Evolutionary conservation across 257 asterid species (phyloP), one percentile per base, ranked within the genome.

Genomic region (Rhazya stricta): DNA sequence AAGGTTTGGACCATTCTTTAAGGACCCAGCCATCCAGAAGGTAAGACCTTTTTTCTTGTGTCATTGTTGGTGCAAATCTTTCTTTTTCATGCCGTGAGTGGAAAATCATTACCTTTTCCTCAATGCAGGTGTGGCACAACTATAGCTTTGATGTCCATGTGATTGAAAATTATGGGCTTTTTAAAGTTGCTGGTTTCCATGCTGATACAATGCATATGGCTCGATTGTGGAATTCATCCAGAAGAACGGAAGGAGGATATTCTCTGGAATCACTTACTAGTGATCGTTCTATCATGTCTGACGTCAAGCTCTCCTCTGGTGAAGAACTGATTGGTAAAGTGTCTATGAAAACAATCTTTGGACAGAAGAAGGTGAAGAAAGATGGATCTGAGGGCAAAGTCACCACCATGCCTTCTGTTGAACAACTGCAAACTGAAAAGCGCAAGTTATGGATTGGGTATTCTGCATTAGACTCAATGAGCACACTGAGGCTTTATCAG

Each of bases 161-260:
- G 62, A 77, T 92, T 53, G 97, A 95, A 86, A 95, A 95, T 74
- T 92, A 91, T 66, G 99, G 94, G 74, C 74, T 94, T 30, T 34
- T 63, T 23, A 89, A 88, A 81, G 45, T 92, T 69, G 83, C 90
- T 78, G 99, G 99, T 63, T 95, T 95, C 84, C 82, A 84, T 74
- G 99, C 97, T 62, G 99, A 95, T 84, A 95, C 99, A 8, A 92
- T 95, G 98, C 99, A 95, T 88, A 92, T 92, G 99, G 98, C 98
- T 79, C 96, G 98, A 51, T 83, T 95, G 73, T 92, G 97, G 96
- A 86, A 95, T 84, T 92, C 99, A 34, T 85, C 97, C 27, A 86
- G 99, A 66, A 87, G 92, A 80, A 84, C 85, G 3, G 86, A 80
- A 62, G 99, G 99, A 45, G 99, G 99, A 51, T 95, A 95, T 76